Evolutionary conservation across 257 asterid species (phyloP).

Genomic region (Linaria vulgaris): DNA sequence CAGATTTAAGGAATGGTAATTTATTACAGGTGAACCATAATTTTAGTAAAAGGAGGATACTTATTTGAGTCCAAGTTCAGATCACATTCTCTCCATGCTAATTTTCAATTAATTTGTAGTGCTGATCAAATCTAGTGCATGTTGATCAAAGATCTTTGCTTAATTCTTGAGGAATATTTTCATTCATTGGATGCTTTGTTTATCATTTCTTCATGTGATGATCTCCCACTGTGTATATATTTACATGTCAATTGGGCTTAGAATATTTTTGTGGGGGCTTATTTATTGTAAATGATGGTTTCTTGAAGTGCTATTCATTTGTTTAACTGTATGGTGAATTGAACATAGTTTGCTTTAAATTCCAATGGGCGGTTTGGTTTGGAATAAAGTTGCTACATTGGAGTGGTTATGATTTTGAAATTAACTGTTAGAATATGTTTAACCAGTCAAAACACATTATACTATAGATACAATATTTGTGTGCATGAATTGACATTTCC

Average conservation of each 20-base stretch:
- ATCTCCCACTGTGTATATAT: slow-evolving; percentile 4
- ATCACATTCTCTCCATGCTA: slow-evolving; percentile 38
- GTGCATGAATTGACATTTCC: no score
- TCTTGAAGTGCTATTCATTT: slow-evolving; percentile 26
- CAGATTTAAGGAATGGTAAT: slow-evolving; percentile 29
- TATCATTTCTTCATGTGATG: slow-evolving; percentile 12
- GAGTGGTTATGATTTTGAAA: background rate
- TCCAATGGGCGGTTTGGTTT: slow-evolving; percentile 42
- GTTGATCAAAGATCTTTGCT: slow-evolving; percentile 22
- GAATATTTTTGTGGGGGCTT: slow-evolving; percentile 7
- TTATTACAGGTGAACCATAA: slow-evolving; percentile 32
- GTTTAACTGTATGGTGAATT: slow-evolving; percentile 13
- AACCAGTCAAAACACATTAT: no score
- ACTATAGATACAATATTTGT: no score
- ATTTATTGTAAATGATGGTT: slow-evolving; percentile 3
- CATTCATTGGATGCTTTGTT: background rate
- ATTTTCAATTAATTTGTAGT: slow-evolving; percentile 31
- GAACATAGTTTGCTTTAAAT: slow-evolving; percentile 1
- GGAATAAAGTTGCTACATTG: slow-evolving; percentile 9
- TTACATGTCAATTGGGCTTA: slow-evolving; percentile 27
- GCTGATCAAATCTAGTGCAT: slow-evolving; percentile 21
- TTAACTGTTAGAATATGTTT: background rate
- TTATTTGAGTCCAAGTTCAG: slow-evolving; percentile 53
- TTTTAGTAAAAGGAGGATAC: slow-evolving; percentile 30
- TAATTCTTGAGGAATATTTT: slow-evolving; percentile 8